Base-by-base conservation (phyloP, 2,329 filamentous ascomycete species). In the Hypocreales sp. region DNA sequence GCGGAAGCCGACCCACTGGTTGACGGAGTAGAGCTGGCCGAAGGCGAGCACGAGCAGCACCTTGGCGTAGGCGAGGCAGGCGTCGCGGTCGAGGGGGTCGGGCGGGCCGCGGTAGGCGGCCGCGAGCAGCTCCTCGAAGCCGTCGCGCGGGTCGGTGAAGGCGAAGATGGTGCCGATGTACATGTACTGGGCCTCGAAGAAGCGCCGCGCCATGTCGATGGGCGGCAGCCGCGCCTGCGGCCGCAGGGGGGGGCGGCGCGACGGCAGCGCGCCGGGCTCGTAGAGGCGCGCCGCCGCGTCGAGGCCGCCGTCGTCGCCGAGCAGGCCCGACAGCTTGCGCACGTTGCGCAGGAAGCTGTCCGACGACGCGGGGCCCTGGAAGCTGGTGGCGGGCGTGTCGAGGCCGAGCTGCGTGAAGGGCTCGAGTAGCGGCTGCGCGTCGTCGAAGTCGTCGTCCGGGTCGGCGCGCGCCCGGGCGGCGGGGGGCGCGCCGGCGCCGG, bases 131-230 rank as follows among this genome's bases (percentile, higher is more conserved):
- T 45, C 38, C 32, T 67, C 61, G 28, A 68, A 67, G 11, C 53
- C 41, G 4, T 47, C 39, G 1, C 35, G 37, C 3, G 61, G 60
- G 15, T 61, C 55, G 0, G 61, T 55, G 24, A 69, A 61, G 8
- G 60, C 58, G 32, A 70, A 69, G 8, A 70, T 70, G 10, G 64
- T 67, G 8, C 65, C 65, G 12, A 70, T 67, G 29, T 66, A 69
- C 19, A 54, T 53, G 40, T 68, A 64, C 31, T 70, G 66, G 1
- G 62, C 58, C 16, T 53, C 50, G 32, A 62, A 67, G 2, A 64
- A 47, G 10, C 60, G 48, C 27, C 58, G 60, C 1, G 63, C 63
- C 34, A 64, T 57, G 18, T 65, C 58, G 8, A 58, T 50, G 0
- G 63, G 61, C 0, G 64, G 64, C 1, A 68, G 43, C 10, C 54